phyloP scores from a whole-genome alignment of 2,329 filamentous ascomycete species.

The Fusarium dlaminii region DNA sequence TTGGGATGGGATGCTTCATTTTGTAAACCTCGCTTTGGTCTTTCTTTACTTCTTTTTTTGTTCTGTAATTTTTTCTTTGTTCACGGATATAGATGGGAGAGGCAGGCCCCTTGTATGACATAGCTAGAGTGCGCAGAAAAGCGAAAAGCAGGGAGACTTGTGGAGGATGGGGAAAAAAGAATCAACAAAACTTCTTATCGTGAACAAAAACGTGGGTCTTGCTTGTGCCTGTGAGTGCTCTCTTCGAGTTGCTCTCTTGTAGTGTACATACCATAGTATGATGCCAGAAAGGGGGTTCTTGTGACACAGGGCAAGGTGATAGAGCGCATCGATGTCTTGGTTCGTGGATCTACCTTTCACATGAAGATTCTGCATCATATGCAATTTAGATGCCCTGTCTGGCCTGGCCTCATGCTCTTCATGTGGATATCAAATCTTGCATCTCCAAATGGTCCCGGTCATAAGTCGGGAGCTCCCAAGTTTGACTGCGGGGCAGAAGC shows the following conservation, averaged over 20 bases:
- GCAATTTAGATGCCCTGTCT: neutral
- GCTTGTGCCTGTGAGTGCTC: neutral
- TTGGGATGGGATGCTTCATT: constrained; percentile 38
- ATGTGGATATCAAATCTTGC: constrained; percentile 21
- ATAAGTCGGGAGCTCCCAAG: constrained; percentile 27
- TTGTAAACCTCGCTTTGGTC: constrained; percentile 34
- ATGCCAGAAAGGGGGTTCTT: neutral
- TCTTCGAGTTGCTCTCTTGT: neutral
- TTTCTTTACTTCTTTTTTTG: constrained; percentile 28
- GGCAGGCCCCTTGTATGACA: constrained; percentile 38
- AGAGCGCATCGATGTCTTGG: neutral
- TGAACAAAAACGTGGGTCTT: constrained; percentile 10
- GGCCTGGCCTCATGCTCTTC: neutral
- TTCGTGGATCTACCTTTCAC: neutral
- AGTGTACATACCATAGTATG: neutral
- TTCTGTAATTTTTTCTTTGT: constrained; percentile 38
- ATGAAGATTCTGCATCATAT: neutral
- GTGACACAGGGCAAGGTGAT: neutral
- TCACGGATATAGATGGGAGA: constrained; percentile 37
- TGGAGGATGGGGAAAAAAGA: neutral
- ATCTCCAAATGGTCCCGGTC: constrained; percentile 12
- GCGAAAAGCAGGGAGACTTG: constrained; percentile 29
- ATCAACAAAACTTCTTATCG: constrained; percentile 11
- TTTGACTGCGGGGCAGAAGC: constrained; percentile 25
- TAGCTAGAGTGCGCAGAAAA: constrained; percentile 37